These are phyloP conservation scores for Pseudonectria buxi DNA, from an alignment of 2,329 filamentous ascomycete genomes.

Conservation along the genomic window DNA sequence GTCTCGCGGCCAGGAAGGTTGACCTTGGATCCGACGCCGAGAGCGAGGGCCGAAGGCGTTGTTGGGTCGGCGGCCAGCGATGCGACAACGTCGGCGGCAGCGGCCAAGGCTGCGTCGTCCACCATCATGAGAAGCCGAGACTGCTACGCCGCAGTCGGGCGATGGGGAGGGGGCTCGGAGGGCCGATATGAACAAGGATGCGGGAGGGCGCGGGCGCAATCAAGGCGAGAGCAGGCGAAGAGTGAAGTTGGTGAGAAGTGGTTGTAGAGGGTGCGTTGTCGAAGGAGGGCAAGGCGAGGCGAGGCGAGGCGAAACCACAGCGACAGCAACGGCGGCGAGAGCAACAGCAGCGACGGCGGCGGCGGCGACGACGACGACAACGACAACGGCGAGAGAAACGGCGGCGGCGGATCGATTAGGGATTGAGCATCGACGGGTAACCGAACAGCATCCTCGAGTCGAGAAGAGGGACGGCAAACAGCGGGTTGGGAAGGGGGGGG, in stretches of 20 bases:
- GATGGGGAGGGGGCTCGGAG: conserved; percentile 10
- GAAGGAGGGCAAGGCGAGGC: no score
- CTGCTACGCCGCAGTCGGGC: conserved; percentile 23
- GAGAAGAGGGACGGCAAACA: conserved; percentile 1
- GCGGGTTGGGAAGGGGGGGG: conserved; percentile 1
- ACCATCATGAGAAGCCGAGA: conserved; percentile 34
- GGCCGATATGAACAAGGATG: neutral
- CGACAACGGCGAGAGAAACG: conserved; percentile 1
- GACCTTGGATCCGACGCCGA: conserved; percentile 44
- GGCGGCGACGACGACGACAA: neutral
- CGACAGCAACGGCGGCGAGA: no score
- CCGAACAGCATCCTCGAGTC: conserved; percentile 6
- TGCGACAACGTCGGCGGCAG: conserved; percentile 47
- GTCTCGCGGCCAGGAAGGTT: conserved; percentile 71
- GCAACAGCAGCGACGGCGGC: no score
- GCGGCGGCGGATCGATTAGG: conserved; percentile 4
- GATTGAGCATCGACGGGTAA: conserved; percentile 1
- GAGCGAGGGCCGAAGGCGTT: conserved; percentile 31
- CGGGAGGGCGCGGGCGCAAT: neutral
- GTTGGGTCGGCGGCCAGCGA: conserved; percentile 41
- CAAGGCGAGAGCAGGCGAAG: neutral
- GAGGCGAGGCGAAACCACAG: no score
- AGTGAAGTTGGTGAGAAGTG: neutral
- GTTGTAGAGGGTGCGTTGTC: neutral
- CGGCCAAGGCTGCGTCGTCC: conserved; percentile 49